Conservation (phyloP, 2,329 filamentous ascomycete species). For the Sarocladiaceae sp. region DNA sequence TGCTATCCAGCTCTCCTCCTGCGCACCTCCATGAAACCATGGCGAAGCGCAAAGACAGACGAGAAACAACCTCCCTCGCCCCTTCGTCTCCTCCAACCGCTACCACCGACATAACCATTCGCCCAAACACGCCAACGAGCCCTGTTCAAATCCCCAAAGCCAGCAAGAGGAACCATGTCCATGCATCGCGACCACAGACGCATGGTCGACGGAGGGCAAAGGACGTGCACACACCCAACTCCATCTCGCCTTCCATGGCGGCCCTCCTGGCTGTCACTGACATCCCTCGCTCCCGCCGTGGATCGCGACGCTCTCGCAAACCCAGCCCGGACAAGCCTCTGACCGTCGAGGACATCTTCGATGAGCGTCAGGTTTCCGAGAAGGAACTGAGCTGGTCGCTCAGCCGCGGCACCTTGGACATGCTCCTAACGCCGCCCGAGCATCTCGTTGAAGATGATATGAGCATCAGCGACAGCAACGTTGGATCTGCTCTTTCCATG, state of each 20-base stretch:
- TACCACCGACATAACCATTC: constrained; percentile 21
- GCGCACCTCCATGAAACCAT: constrained; percentile 22
- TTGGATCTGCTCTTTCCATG: constrained; percentile 45
- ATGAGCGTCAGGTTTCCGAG: constrained; percentile 47
- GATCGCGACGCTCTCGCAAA: constrained; percentile 24
- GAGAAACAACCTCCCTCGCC: constrained; percentile 21
- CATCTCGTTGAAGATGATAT: constrained; percentile 44
- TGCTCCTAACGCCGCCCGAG: constrained; percentile 56
- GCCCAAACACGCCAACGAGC: constrained; percentile 33
- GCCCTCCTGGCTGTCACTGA: constrained; percentile 56
- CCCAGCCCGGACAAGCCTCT: constrained; percentile 25
- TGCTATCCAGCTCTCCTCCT: constrained; percentile 6
- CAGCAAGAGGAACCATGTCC: constrained; percentile 29
- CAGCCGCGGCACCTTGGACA: constrained; percentile 48
- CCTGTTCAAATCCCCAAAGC: constrained; percentile 50
- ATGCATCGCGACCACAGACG: constrained; percentile 28
- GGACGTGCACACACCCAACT: constrained; percentile 44
- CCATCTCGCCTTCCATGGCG: constrained; percentile 52
- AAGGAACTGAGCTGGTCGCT: constrained; percentile 52
- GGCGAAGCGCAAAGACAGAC: constrained; percentile 28
- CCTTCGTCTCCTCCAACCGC: constrained; percentile 21
- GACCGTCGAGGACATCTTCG: constrained; percentile 51
- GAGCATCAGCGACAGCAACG: constrained; percentile 45
- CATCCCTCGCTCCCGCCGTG: constrained; percentile 44
- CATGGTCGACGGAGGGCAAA: constrained; percentile 29